A percentile compares a stretch with the other conserved stretches of the same genome.
These are phyloP conservation scores for Penicillium robsamsonii DNA, from an alignment of 495 filamentous ascomycete species.

Conservation along the genomic window DNA sequence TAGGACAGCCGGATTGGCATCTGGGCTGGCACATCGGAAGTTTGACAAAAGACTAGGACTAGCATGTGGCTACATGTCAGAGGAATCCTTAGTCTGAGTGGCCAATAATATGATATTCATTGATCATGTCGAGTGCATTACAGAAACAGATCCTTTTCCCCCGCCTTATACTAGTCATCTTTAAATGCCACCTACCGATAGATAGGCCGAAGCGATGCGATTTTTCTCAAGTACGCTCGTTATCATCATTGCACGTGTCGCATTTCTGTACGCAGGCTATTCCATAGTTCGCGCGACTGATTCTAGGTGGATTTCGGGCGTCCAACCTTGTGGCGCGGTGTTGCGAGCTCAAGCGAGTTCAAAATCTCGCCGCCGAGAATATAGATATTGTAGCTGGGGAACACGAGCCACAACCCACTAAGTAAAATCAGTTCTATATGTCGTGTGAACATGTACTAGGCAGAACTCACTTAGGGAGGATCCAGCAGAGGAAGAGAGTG, in stretches of 20 bases:
- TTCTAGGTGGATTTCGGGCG: slow-evolving; percentile 36
- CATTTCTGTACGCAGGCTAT: background rate
- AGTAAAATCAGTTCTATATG: slow-evolving; percentile 9
- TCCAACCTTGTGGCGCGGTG: slow-evolving; percentile 32
- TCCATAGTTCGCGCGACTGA: background rate
- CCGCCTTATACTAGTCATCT: background rate
- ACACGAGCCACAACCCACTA: slow-evolving; percentile 77
- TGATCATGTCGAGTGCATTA: background rate
- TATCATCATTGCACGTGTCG: background rate
- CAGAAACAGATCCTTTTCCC: background rate
- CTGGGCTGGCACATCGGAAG: slow-evolving; percentile 4
- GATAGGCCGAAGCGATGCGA: background rate
- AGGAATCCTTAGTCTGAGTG: background rate
- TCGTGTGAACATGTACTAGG: background rate
- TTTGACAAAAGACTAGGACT: slow-evolving; percentile 4
- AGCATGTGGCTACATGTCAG: background rate
- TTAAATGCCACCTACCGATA: background rate
- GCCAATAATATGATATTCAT: background rate
- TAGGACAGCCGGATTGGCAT: slow-evolving; percentile 13
- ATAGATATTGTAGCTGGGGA: slow-evolving; percentile 69
- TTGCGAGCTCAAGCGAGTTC: slow-evolving; percentile 56
- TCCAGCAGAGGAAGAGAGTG: slow-evolving; percentile 65
- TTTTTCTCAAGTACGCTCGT: background rate
- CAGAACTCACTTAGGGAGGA: slow-evolving; percentile 72
- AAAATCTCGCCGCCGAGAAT: slow-evolving; percentile 68